Conservation (phyloP, 2,329 filamentous ascomycete genomes). For the Alternaria arborescens region DNA sequence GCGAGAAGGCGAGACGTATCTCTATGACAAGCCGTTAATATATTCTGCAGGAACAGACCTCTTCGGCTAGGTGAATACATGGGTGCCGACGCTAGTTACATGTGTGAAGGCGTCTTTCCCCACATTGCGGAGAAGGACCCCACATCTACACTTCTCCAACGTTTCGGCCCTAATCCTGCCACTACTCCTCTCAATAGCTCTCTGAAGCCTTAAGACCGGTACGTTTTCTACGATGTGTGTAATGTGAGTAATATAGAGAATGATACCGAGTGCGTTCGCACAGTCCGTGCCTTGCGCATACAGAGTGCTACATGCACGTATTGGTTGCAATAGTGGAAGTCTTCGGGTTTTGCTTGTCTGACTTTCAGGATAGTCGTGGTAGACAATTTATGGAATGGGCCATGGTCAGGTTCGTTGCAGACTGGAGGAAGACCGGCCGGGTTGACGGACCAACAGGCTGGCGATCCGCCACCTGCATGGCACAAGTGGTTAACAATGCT, state of each 20-base stretch:
- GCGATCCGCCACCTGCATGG: background rate
- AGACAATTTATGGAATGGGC: background rate
- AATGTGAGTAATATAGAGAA: background rate
- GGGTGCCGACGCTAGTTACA: background rate
- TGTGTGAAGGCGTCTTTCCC: constrained; percentile 13
- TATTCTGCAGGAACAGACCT: constrained; percentile 6
- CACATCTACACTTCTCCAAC: constrained; percentile 19
- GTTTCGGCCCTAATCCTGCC: background rate
- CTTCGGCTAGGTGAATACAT: background rate
- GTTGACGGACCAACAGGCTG: background rate
- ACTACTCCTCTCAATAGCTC: background rate
- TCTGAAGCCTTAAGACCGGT: background rate
- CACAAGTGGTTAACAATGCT: background rate
- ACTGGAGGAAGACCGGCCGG: background rate
- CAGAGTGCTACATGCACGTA: background rate
- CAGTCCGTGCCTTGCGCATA: background rate
- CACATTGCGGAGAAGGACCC: constrained; percentile 30
- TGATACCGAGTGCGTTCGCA: background rate
- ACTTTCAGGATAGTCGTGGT: background rate
- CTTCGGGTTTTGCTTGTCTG: background rate
- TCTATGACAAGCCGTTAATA: background rate
- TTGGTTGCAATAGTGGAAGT: background rate
- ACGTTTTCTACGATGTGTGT: background rate
- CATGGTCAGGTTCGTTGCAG: background rate
- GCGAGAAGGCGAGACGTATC: background rate